These are phyloP conservation scores for Tricholoma sp. DNA, from an alignment of 768 basidiomycete genomes.

Conservation along the genomic window DNA sequence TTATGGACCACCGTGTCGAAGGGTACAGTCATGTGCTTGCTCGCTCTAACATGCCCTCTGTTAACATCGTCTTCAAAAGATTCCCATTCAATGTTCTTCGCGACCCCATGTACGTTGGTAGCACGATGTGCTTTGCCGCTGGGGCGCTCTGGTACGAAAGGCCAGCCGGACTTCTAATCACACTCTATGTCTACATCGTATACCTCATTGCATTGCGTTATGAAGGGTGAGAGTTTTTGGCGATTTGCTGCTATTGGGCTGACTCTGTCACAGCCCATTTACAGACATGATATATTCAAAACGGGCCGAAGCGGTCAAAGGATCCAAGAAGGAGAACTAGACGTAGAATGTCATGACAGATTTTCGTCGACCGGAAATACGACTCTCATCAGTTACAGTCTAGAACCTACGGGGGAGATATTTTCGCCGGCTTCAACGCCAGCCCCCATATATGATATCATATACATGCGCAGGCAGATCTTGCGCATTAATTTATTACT, in stretches of 20 bases:
- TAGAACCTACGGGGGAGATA: constrained; percentile 4
- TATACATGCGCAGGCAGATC: not conserved
- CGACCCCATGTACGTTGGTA: constrained; percentile 95
- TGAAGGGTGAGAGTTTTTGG: constrained; percentile 68
- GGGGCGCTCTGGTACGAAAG: constrained; percentile 85
- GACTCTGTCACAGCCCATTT: constrained; percentile 48
- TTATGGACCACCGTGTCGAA: constrained; percentile 88
- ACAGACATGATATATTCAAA: constrained; percentile 78
- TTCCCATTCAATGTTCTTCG: constrained; percentile 94
- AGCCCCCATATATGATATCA: not conserved
- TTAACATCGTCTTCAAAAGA: constrained; percentile 18
- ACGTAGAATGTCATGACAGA: not conserved
- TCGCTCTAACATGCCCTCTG: not conserved
- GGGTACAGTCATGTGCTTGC: constrained; percentile 33
- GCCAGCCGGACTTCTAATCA: constrained; percentile 79
- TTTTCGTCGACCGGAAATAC: constrained; percentile 5
- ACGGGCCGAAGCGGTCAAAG: constrained; percentile 31
- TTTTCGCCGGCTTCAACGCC: constrained; percentile 22
- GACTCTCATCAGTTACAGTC: constrained; percentile 17
- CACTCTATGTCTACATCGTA: constrained; percentile 75
- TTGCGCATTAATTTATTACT: not conserved
- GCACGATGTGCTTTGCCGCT: constrained; percentile 75
- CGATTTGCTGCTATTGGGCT: not conserved
- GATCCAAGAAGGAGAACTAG: constrained; percentile 18
- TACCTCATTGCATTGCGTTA: constrained; percentile 81